Conservation (phyloP, 768 basidiomycete genomes). For the Panaeolus cyanescens region DNA sequence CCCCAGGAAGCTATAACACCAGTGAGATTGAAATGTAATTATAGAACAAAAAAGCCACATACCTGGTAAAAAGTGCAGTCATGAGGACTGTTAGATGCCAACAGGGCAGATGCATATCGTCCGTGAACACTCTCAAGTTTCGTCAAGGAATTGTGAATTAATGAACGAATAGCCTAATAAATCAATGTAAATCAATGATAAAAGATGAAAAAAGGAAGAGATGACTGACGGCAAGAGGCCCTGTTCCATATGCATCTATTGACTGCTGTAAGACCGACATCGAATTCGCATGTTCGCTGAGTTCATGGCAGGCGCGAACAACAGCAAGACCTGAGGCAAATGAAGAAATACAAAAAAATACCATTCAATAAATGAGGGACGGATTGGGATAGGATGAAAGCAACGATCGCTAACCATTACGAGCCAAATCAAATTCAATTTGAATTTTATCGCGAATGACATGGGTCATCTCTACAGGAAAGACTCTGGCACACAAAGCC, state of each 20-base stretch:
- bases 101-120: slow-evolving; percentile 14
- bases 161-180: slow-evolving; percentile 18
- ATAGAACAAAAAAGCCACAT: slow-evolving; percentile 8
- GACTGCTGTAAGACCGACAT: slow-evolving; percentile 17
- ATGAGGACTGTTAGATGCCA: slow-evolving; percentile 5
- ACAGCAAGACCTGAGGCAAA: slow-evolving; percentile 18
- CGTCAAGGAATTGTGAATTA: slow-evolving; percentile 19
- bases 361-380: background rate
- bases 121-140: slow-evolving; percentile 22
- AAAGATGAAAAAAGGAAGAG: background rate
- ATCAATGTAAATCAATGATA: background rate
- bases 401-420: slow-evolving; percentile 18
- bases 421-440: slow-evolving; percentile 18
- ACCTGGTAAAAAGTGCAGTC: slow-evolving; percentile 14
- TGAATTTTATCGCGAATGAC: slow-evolving; percentile 22
- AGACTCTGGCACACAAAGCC: slow-evolving; percentile 24
- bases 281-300: slow-evolving; percentile 16
- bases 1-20: slow-evolving; percentile 26
- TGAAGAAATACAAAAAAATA: background rate
- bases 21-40: background rate
- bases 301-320: slow-evolving; percentile 22
- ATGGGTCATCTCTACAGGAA: slow-evolving; percentile 25
- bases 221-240: slow-evolving; percentile 20
- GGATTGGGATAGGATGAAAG: background rate
- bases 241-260: slow-evolving; percentile 16